Percentiles rank a stretch among this genome's conserved stretches.
Evolutionary conservation across 2,329 filamentous ascomycete genomes (phyloP).

Genomic region (Pseudogymnoascus destructans): DNA sequence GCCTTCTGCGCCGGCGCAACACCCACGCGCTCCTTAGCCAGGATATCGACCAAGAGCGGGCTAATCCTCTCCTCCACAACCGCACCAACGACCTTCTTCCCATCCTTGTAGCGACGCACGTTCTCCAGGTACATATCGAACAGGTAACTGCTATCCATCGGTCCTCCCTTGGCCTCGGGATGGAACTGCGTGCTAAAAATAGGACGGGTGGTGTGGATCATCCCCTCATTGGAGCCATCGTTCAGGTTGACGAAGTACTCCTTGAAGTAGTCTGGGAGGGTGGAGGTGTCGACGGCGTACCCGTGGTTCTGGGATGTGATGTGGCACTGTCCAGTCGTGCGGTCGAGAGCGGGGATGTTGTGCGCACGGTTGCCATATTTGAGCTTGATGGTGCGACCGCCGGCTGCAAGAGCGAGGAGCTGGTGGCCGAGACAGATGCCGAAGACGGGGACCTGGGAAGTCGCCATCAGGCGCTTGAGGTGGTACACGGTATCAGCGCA

Average conservation of each 20-base stretch:
- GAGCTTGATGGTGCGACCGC: slow-evolving; percentile 86
- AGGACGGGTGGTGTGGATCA: slow-evolving; percentile 90
- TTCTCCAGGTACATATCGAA: slow-evolving; percentile 94
- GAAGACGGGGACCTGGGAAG: slow-evolving; percentile 77
- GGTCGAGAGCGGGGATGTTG: slow-evolving; percentile 91
- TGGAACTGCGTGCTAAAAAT: slow-evolving; percentile 99
- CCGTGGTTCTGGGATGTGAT: slow-evolving; percentile 98
- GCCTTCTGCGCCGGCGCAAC: slow-evolving; percentile 35
- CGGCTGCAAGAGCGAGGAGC: slow-evolving; percentile 78
- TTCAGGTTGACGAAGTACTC: slow-evolving; percentile 99
- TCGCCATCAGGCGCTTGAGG: slow-evolving; percentile 79
- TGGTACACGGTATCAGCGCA: slow-evolving; percentile 44
- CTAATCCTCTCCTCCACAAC: slow-evolving; percentile 77
- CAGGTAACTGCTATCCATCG: slow-evolving; percentile 87
- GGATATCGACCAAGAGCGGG: slow-evolving; percentile 76
- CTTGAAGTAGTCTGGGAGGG: slow-evolving; percentile 76
- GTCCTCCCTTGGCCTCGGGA: slow-evolving; percentile 93
- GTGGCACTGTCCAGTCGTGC: slow-evolving; percentile 94
- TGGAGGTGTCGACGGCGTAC: slow-evolving; percentile 81
- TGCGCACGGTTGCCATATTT: slow-evolving; percentile 99
- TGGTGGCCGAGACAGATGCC: slow-evolving; percentile 97
- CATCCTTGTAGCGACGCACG: slow-evolving; percentile 78
- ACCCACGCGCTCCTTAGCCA: slow-evolving; percentile 89
- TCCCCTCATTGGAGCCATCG: slow-evolving; percentile 91
- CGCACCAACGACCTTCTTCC: slow-evolving; percentile 54